Evolutionary conservation across 495 filamentous ascomycete genomes (phyloP).

Genomic region (Cudoniella acicularis): DNA sequence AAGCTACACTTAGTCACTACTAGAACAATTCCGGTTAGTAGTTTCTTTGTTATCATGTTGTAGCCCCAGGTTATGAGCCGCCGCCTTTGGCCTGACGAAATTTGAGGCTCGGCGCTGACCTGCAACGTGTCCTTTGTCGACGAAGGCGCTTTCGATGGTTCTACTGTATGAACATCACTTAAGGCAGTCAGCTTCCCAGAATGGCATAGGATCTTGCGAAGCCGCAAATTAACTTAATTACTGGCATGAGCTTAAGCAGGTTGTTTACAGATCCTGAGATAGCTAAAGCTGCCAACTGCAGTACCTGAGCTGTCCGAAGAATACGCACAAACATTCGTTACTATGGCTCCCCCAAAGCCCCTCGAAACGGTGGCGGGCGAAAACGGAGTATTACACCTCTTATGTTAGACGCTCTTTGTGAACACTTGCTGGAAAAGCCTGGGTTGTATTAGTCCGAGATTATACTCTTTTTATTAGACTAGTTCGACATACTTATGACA

Average conservation of each 20-base stretch:
- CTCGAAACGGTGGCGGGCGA: conserved; percentile 24
- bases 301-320: conserved; percentile 23
- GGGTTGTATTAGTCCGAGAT: conserved; percentile 9
- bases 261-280: conserved; percentile 23
- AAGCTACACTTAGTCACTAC: neutral
- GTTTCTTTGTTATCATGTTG: neutral
- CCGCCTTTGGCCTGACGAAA: neutral
- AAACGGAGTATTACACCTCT: conserved; percentile 22
- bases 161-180: neutral
- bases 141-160: neutral
- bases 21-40: neutral
- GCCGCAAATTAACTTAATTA: neutral
- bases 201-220: neutral
- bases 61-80: neutral
- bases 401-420: conserved; percentile 24
- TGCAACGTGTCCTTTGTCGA: neutral
- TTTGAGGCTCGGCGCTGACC: neutral
- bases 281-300: conserved; percentile 26
- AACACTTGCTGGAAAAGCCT: conserved; percentile 11
- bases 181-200: neutral
- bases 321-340: conserved; percentile 29
- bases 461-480: neutral
- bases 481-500: neutral
- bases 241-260: conserved; percentile 27
- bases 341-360: conserved; percentile 30